A percentile compares a stretch with the other conserved stretches of the same genome.
Conservation (phyloP, 805 yeast genomes). For the Wickerhamomyces ciferrii region DNA sequence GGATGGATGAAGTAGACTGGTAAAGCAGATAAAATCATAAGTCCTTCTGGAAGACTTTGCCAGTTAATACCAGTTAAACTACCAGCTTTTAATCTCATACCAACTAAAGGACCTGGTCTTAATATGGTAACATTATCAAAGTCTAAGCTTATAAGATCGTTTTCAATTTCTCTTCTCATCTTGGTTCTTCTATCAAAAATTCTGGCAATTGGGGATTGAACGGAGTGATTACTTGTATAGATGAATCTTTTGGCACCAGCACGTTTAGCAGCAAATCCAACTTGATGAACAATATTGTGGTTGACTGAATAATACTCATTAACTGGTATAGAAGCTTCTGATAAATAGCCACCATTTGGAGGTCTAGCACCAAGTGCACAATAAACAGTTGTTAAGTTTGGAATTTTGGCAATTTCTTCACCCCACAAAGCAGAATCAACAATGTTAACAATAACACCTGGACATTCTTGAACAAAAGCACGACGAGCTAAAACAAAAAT, state of each 20-base stretch:
- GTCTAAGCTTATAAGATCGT: slow-evolving; percentile 49
- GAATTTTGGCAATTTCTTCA: slow-evolving; percentile 4
- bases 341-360: slow-evolving; percentile 1
- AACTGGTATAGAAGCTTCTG: neutral
- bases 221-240: slow-evolving; percentile 5
- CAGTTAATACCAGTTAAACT: neutral
- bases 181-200: slow-evolving; percentile 43
- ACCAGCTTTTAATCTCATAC: slow-evolving; percentile 4
- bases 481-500: neutral
- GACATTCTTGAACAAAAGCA: slow-evolving; percentile 21
- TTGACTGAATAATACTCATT: slow-evolving; percentile 6
- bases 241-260: slow-evolving; percentile 8
- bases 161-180: slow-evolving; percentile 70
- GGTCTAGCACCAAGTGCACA: slow-evolving; percentile 12
- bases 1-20: neutral
- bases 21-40: neutral
- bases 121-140: slow-evolving; percentile 67
- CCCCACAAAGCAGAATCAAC: slow-evolving; percentile 10
- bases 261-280: slow-evolving; percentile 8
- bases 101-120: slow-evolving; percentile 62
- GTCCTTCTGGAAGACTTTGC: neutral
- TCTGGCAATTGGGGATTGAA: slow-evolving; percentile 53
- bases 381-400: slow-evolving; percentile 8
- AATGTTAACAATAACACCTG: slow-evolving; percentile 48
- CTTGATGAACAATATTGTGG: slow-evolving; percentile 10